A percentile compares a stretch with the other conserved stretches of the same genome.
These are phyloP conservation scores for Xylaria castorea DNA, from an alignment of 495 filamentous ascomycete genomes.

Conservation along the genomic window DNA sequence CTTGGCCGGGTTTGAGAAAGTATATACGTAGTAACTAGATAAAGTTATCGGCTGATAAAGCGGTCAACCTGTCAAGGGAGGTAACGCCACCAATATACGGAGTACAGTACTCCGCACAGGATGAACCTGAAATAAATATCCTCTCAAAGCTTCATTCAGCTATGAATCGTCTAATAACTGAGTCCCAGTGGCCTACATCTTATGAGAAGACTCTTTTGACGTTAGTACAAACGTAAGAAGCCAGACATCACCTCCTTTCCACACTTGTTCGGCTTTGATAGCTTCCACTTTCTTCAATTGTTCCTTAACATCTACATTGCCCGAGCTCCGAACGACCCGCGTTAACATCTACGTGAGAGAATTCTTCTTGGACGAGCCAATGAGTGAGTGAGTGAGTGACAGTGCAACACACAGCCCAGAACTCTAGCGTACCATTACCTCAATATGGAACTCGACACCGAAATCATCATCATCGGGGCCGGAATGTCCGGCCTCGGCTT, in stretches of 20 bases:
- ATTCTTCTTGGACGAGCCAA: neutral
- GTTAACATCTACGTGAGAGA: neutral
- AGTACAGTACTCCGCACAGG: neutral
- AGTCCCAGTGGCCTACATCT: neutral
- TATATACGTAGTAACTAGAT: too few relatives aligned
- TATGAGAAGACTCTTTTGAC: neutral
- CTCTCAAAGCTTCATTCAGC: neutral
- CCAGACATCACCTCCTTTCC: neutral
- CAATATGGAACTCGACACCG: constrained; percentile 22
- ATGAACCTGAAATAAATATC: neutral
- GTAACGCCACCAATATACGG: neutral
- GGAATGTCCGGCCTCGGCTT: constrained; percentile 70
- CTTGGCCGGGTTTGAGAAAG: too few relatives aligned
- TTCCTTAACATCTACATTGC: neutral
- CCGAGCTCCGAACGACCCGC: neutral
- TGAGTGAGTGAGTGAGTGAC: neutral
- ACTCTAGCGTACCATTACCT: neutral
- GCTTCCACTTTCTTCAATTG: neutral
- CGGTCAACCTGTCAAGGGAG: neutral
- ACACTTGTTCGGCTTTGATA: neutral
- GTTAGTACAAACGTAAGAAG: neutral
- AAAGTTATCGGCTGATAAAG: neutral
- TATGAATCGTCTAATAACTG: neutral
- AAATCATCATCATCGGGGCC: constrained; percentile 59
- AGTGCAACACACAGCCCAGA: neutral